Conservation (phyloP, 768 basidiomycete species). For the Trametes coccinea region DNA sequence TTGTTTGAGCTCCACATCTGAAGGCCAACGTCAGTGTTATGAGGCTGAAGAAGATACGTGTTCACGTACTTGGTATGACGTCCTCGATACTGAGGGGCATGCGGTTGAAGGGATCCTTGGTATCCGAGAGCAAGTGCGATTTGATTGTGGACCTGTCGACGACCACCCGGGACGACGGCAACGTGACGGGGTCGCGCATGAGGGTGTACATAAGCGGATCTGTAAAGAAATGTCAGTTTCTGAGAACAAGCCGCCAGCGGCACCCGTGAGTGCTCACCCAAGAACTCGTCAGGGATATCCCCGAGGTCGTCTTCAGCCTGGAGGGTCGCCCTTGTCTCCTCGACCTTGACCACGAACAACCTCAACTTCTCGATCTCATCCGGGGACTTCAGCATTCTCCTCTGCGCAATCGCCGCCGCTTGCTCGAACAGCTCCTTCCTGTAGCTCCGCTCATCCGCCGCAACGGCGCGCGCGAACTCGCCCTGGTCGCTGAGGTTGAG, state of each 20-base stretch:
- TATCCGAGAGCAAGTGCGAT: slow-evolving; percentile 87
- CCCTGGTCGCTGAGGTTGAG: slow-evolving; percentile 80
- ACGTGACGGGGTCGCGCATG: slow-evolving; percentile 92
- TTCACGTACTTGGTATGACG: slow-evolving; percentile 67
- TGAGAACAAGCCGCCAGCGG: too few species aligned
- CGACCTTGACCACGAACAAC: slow-evolving; percentile 77
- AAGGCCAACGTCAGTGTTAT: slow-evolving; percentile 4
- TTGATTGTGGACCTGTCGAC: slow-evolving; percentile 94
- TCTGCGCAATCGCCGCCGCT: slow-evolving; percentile 67
- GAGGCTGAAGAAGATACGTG: neutral
- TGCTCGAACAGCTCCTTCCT: slow-evolving; percentile 77
- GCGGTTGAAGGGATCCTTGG: slow-evolving; percentile 95
- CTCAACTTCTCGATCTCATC: slow-evolving; percentile 71
- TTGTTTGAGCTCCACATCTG: slow-evolving; percentile 47
- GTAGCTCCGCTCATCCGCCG: slow-evolving; percentile 93
- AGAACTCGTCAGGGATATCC: slow-evolving; percentile 93
- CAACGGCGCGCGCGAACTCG: slow-evolving; percentile 83
- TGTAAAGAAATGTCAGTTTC: slow-evolving; percentile 31
- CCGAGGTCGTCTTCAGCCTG: slow-evolving; percentile 91
- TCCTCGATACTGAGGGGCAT: slow-evolving; percentile 78
- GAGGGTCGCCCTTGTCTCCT: slow-evolving; percentile 74
- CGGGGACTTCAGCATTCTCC: slow-evolving; percentile 68
- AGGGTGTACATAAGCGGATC: slow-evolving; percentile 89
- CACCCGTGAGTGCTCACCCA: slow-evolving; percentile 54
- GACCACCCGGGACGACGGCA: slow-evolving; percentile 79